Base-by-base conservation (phyloP, 768 basidiomycete species). In the Lyophyllum shimeji region DNA sequence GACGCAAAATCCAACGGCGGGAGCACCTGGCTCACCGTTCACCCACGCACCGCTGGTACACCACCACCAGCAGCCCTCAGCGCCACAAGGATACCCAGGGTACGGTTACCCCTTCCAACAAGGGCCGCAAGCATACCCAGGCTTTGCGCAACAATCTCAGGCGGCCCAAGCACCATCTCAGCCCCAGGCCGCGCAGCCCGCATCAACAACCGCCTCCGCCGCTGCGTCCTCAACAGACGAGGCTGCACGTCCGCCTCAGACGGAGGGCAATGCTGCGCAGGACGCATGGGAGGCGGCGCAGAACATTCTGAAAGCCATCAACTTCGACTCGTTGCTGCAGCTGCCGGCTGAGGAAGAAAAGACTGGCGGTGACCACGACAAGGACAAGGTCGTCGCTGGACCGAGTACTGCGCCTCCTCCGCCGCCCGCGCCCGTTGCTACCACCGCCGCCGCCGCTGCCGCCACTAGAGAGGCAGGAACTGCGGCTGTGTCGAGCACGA, bases 221-320 rank as follows among this genome's bases (percentile, higher is more conserved):
- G 57, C 63, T 17, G 51, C 64, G 25, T 18, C 51, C 3, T 7
- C 51, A 2, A 5, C 51, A 21, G 37, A 25, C 8, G 21, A 23
- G 21, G n/a, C 50, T 6, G 24, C 42, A 6, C 33, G 9, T 17
- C 27, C 51, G 9, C 24, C 9, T 0, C 25, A 12, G 74, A 76
- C 47, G 66, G 62, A 55, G 9, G 74, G 64, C 15, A n/a, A n/a
- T n/a, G 76, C 80, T 45, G 76, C 74, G n/a, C 75, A 74, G 56
- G 85, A 87, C 56, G 85, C 86, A 12, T 90, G 87, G 79, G 84
- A 88, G 64, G 88, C 89, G 0, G 89, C 89, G 7, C 86, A 90
- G 63, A 86, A 82, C 58, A 90, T 90, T 46, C 75, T 90, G 51
- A 83, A 85, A 62, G 88, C 87, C 2, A 88, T 90, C 71, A 88